Conservation (phyloP, 1,139 yeast genomes). For the Suhomyces wounanorum region DNA sequence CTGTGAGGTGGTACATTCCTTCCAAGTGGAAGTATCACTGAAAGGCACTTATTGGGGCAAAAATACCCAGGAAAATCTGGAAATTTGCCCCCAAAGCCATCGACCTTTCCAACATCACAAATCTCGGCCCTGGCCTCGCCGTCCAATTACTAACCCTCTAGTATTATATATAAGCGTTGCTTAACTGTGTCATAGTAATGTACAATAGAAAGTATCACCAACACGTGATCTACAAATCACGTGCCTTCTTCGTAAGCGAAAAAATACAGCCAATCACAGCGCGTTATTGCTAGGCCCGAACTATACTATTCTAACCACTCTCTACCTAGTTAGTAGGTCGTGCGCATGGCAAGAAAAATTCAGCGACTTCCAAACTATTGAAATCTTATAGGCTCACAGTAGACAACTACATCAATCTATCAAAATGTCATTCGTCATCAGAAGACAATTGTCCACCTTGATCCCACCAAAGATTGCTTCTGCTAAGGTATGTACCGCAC, state of each 20-base stretch:
- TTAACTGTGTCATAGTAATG: conserved; percentile 17
- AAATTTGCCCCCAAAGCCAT: too few species aligned
- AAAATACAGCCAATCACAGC: conserved; percentile 13
- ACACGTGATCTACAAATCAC: not conserved
- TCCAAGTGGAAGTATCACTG: too few species aligned
- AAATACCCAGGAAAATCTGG: too few species aligned
- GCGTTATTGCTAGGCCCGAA: conserved; percentile 1
- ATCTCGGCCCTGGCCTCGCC: not conserved
- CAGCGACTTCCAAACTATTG: conserved; percentile 9
- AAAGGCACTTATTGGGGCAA: too few species aligned
- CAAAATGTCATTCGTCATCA: conserved; percentile 78
- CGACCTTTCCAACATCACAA: too few species aligned
- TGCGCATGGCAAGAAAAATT: conserved; percentile 11
- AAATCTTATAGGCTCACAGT: conserved; percentile 4
- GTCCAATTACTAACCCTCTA: conserved; percentile 32
- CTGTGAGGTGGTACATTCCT: too few species aligned
- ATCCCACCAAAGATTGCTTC: conserved; percentile 99
- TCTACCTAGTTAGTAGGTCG: conserved; percentile 12
- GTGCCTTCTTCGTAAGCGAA: too few species aligned
- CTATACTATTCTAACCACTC: conserved; percentile 1
- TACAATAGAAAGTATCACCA: conserved; percentile 5
- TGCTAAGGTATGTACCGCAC: conserved; percentile 66
- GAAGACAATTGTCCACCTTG: conserved; percentile 93
- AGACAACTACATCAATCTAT: conserved; percentile 10
- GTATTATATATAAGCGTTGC: conserved; percentile 52